A percentile compares a stretch with the other conserved stretches of the same genome.
Evolutionary conservation across 202 grass and related monocot species (phyloP).

Genomic region (Musa balbisiana): DNA sequence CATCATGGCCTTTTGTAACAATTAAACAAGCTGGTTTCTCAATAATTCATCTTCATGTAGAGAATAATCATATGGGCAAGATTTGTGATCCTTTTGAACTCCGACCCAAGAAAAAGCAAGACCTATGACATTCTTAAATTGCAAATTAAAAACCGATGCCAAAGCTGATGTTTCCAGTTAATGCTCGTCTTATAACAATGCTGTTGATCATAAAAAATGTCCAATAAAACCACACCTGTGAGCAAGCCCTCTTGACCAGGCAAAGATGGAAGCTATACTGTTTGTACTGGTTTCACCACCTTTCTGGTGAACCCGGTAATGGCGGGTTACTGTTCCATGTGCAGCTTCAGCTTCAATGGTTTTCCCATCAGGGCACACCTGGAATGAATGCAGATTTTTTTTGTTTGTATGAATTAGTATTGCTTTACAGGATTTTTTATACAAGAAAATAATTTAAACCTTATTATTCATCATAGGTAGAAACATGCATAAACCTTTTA

Average conservation of each 20-base stretch:
- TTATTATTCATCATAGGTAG: not conserved
- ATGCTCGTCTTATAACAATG: not conserved
- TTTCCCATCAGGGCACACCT: constrained; percentile 60
- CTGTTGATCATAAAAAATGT: constrained; percentile 1
- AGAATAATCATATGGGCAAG: not conserved
- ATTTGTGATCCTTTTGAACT: not conserved
- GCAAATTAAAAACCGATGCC: not conserved
- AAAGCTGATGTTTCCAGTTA: not conserved
- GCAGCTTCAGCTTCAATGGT: constrained; percentile 77
- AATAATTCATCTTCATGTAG: constrained; percentile 10
- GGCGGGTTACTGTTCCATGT: constrained; percentile 65
- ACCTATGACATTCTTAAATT: not conserved
- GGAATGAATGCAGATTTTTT: constrained; percentile 10
- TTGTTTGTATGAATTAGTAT: not conserved
- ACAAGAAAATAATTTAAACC: constrained; percentile 2
- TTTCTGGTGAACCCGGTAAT: constrained; percentile 53
- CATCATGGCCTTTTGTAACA: not conserved
- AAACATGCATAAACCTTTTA: not conserved
- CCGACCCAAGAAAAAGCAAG: not conserved
- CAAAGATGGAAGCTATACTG: constrained; percentile 73
- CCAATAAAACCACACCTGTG: constrained; percentile 37
- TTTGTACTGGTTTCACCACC: constrained; percentile 72
- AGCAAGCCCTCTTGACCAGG: constrained; percentile 50
- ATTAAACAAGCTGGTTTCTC: not conserved
- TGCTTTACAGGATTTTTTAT: not conserved